Percentiles rank a stretch among this genome's conserved stretches.
Conservation (phyloP, 2,329 filamentous ascomycete genomes). For the Hypoxylon sp. region DNA sequence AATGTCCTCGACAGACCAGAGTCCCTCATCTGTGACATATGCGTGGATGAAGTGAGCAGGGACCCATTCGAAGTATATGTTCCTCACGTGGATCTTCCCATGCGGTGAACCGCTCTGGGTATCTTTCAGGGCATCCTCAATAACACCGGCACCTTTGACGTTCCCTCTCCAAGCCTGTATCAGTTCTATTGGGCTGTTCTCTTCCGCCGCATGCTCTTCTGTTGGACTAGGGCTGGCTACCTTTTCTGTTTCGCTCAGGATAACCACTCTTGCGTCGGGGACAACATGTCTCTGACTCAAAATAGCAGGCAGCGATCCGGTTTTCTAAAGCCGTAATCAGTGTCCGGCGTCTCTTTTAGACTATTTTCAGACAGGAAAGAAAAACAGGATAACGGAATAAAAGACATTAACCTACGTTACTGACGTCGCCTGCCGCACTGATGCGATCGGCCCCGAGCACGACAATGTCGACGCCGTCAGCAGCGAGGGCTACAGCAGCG, state of each 20-base stretch:
- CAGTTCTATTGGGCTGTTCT: constrained; percentile 69
- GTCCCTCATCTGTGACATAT: constrained; percentile 70
- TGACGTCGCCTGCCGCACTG: constrained; percentile 69
- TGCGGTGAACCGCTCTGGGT: constrained; percentile 3
- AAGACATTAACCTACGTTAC: constrained; percentile 61
- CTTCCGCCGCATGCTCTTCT: constrained; percentile 63
- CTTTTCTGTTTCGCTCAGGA: constrained; percentile 74
- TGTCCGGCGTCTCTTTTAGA: background rate
- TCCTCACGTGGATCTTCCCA: constrained; percentile 58
- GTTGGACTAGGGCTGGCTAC: constrained; percentile 64
- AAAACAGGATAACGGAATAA: background rate
- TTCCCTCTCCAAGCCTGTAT: constrained; percentile 61
- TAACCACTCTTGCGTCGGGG: constrained; percentile 64
- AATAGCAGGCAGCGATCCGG: constrained; percentile 72
- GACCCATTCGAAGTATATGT: constrained; percentile 75
- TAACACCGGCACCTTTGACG: constrained; percentile 45
- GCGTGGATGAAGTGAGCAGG: constrained; percentile 64
- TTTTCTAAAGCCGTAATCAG: constrained; percentile 61
- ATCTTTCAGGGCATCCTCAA: constrained; percentile 33
- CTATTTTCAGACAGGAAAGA: background rate
- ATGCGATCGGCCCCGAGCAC: constrained; percentile 77
- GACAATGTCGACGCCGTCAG: constrained; percentile 67
- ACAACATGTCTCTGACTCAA: constrained; percentile 68
- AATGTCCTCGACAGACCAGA: constrained; percentile 60
- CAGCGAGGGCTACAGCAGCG: constrained; percentile 70